phyloP scores from a whole-genome alignment of 192 early-diverging fungal species.

The Backusella tarrabulga region DNA sequence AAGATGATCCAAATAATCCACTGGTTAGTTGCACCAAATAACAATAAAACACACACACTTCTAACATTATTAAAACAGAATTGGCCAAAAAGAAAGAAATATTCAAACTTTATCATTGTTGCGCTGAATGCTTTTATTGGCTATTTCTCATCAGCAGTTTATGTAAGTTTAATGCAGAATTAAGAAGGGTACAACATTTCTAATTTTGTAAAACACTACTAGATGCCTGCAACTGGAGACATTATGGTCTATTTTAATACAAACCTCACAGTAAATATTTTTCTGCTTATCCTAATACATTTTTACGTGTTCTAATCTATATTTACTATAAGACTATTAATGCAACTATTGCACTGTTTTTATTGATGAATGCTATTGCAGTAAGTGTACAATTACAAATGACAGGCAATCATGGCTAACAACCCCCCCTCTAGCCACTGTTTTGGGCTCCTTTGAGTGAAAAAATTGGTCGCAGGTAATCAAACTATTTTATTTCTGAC shows the following conservation, averaged over 20 bases:
- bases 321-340: constrained; percentile 19
- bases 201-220: neutral
- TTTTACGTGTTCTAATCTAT: neutral
- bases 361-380: constrained; percentile 15
- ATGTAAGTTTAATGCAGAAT: constrained; percentile 6
- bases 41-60: neutral
- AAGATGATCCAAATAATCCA: constrained; percentile 21
- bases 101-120: neutral
- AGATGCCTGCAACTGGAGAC: constrained; percentile 20
- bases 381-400: neutral
- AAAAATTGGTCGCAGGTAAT: constrained; percentile 25
- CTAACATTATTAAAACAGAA: neutral
- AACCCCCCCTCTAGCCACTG: constrained; percentile 6
- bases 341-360: constrained; percentile 26
- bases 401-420: neutral
- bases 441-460: constrained; percentile 32
- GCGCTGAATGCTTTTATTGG: constrained; percentile 23
- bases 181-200: neutral
- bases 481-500: neutral
- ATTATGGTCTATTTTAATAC: constrained; percentile 25
- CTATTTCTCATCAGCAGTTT: constrained; percentile 24
- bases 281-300: neutral
- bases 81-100: constrained; percentile 18
- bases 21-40: constrained; percentile 2
- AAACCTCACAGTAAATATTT: constrained; percentile 11